phyloP scores from a whole-genome alignment of 2,329 filamentous ascomycete genomes.

The Penicillium sp. region DNA sequence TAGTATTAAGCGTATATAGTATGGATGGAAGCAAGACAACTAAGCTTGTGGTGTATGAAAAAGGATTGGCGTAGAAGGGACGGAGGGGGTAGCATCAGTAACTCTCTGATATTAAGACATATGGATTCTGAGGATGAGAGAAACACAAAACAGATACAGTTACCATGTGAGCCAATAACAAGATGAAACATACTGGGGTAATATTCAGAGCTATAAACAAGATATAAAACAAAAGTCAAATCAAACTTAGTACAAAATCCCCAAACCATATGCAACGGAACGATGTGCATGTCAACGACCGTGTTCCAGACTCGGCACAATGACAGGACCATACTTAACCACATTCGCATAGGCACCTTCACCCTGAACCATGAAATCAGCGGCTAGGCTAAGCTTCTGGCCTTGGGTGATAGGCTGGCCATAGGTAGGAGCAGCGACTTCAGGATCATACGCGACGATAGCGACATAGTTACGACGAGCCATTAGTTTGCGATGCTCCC shows the following conservation, averaged over 20 bases:
- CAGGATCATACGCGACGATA: slow-evolving; percentile 89
- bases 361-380: slow-evolving; percentile 95
- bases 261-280: slow-evolving; percentile 2
- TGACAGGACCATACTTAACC: slow-evolving; percentile 94
- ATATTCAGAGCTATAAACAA: no score
- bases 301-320: slow-evolving; percentile 80
- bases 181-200: no score
- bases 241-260: slow-evolving; percentile 4
- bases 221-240: no score
- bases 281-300: slow-evolving; percentile 48
- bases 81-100: no score
- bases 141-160: no score
- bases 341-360: slow-evolving; percentile 74
- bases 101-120: no score
- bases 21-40: no score
- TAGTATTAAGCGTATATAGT: no score
- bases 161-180: no score
- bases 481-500: slow-evolving; percentile 90
- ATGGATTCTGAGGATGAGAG: no score
- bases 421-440: slow-evolving; percentile 51
- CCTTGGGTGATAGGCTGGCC: slow-evolving; percentile 28
- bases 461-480: slow-evolving; percentile 86
- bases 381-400: slow-evolving; percentile 71
- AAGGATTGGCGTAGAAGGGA: no score
- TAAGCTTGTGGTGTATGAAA: no score